Percentiles rank a stretch among this genome's conserved stretches.
These are phyloP conservation scores for Theileria annulata DNA, from an alignment of 169 alveolate species.

Conservation along the genomic window DNA sequence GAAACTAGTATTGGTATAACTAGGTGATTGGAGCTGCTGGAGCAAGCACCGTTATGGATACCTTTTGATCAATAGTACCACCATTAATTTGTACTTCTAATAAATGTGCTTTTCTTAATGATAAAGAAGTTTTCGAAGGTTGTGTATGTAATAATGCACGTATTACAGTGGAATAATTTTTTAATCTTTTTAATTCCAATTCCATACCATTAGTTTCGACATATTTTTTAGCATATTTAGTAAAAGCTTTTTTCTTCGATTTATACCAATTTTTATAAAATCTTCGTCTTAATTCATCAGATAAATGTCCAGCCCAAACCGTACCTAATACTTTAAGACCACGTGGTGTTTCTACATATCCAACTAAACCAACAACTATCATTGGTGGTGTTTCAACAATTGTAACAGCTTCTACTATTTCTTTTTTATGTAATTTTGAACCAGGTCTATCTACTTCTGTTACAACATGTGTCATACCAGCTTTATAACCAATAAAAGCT, in stretches of 20 bases:
- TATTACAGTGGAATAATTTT: constrained; percentile 95
- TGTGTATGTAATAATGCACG: constrained; percentile 99
- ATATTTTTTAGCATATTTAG: constrained; percentile 91
- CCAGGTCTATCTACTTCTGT: constrained; percentile 98
- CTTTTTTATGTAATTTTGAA: constrained; percentile 97
- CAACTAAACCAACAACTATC: constrained; percentile 98
- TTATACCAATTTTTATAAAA: constrained; percentile 98
- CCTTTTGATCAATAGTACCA: constrained; percentile 95
- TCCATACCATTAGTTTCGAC: constrained; percentile 85
- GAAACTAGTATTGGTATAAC: neutral
- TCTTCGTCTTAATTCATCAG: constrained; percentile 96
- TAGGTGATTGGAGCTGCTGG: neutral
- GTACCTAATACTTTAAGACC: constrained; percentile 98
- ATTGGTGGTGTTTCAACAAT: constrained; percentile 98
- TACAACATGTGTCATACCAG: constrained; percentile 99
- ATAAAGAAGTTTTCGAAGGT: constrained; percentile 92
- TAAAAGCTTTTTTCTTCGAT: constrained; percentile 98
- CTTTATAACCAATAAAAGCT: constrained; percentile 99
- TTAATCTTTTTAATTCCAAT: constrained; percentile 90
- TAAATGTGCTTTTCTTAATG: constrained; percentile 97
- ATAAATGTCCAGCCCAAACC: constrained; percentile 98
- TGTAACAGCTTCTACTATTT: constrained; percentile 99
- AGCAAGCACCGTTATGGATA: constrained; percentile 30
- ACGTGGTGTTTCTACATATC: constrained; percentile 98
- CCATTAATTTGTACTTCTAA: constrained; percentile 99